Conservation (phyloP, 2,329 filamentous ascomycete species). For the Ophiostoma sp. region DNA sequence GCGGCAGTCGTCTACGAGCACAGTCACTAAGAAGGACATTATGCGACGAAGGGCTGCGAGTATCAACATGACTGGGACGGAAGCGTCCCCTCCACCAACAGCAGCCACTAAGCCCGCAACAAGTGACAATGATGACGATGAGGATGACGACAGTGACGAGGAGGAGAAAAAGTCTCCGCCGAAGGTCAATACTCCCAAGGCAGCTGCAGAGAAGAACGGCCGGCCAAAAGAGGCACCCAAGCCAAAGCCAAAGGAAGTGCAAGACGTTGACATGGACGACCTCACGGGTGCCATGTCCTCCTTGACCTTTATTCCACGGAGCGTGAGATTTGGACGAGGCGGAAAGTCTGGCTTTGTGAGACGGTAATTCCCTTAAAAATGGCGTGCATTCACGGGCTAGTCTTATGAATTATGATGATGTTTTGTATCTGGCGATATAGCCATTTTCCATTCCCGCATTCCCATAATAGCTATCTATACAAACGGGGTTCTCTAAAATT, state of each 20-base stretch:
- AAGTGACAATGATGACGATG: not conserved
- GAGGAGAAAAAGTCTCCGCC: not conserved
- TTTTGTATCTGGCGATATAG: not conserved
- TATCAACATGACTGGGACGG: not conserved
- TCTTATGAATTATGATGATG: not conserved
- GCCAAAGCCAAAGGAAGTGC: not conserved
- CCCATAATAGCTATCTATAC: not conserved
- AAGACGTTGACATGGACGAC: constrained; percentile 52
- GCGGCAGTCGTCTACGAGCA: constrained; percentile 50
- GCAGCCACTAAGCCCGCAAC: not conserved
- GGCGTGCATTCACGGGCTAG: not conserved
- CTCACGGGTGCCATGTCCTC: constrained; percentile 69
- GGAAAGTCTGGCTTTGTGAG: constrained; percentile 56
- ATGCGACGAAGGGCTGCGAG: constrained; percentile 16
- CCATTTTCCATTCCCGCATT: not conserved
- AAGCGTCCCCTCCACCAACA: not conserved
- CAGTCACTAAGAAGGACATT: constrained; percentile 35
- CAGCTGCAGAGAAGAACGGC: not conserved
- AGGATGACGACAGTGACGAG: not conserved
- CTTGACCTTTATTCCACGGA: constrained; percentile 68
- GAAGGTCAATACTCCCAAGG: not conserved
- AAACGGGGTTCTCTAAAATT: not conserved
- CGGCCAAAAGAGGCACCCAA: not conserved
- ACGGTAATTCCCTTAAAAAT: constrained; percentile 37
- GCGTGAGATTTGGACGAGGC: constrained; percentile 63